A percentile compares a stretch with the other conserved stretches of the same genome.
phyloP scores from a whole-genome alignment of 2,329 filamentous ascomycete species.

The Neofusicoccum sp. region DNA sequence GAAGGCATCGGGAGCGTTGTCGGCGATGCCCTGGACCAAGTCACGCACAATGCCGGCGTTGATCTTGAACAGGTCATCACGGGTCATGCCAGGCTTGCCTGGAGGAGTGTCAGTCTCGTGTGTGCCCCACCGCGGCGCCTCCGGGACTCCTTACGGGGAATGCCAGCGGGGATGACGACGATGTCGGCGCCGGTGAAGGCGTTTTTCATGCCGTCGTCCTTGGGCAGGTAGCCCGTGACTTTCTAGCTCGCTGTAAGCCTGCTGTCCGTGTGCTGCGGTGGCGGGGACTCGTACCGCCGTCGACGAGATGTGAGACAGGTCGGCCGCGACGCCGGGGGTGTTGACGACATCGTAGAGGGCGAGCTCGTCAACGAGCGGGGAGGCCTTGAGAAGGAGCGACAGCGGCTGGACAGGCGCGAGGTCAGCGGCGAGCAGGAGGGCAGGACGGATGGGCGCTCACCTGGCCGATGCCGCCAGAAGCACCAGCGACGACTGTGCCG shows the following conservation, averaged over 20 bases:
- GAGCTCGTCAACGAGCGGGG: slow-evolving; percentile 84
- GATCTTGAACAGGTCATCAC: slow-evolving; percentile 99
- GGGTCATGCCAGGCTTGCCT: slow-evolving; percentile 99
- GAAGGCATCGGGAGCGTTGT: slow-evolving; percentile 88
- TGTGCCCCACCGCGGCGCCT: not conserved
- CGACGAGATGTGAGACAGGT: slow-evolving; percentile 96
- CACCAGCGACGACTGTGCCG: slow-evolving; percentile 75
- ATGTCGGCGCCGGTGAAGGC: slow-evolving; percentile 93
- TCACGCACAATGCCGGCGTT: slow-evolving; percentile 97
- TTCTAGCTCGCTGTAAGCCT: slow-evolving; percentile 53
- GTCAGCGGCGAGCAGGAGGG: slow-evolving; percentile 11
- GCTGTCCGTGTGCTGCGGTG: not conserved
- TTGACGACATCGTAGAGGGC: slow-evolving; percentile 99
- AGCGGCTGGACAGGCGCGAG: slow-evolving; percentile 65
- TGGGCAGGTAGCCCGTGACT: slow-evolving; percentile 83
- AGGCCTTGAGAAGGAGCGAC: slow-evolving; percentile 92
- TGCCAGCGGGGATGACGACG: slow-evolving; percentile 94
- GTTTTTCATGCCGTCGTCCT: slow-evolving; percentile 76
- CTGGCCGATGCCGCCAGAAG: slow-evolving; percentile 97
- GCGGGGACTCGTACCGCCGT: slow-evolving; percentile 61
- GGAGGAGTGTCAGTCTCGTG: slow-evolving; percentile 15
- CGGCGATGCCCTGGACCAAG: slow-evolving; percentile 81
- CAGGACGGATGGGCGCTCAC: slow-evolving; percentile 49
- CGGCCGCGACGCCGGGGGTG: slow-evolving; percentile 91
- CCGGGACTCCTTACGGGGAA: slow-evolving; percentile 70